These are phyloP conservation scores for Striga hermonthica DNA, from an alignment of 305 asterid genomes.

Conservation along the genomic window DNA sequence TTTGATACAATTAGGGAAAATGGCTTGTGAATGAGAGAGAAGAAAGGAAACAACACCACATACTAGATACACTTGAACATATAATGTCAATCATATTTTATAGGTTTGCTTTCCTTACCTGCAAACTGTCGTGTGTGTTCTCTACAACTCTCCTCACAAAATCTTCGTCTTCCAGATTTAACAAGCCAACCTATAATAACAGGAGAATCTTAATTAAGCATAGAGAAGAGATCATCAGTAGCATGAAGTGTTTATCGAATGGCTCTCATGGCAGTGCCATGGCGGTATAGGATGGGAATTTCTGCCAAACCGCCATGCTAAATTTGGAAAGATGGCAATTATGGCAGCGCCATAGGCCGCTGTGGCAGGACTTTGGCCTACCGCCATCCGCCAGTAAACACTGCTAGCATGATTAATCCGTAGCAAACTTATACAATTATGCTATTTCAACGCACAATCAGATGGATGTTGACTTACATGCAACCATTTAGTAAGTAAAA, in stretches of 20 bases:
- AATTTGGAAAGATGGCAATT: too few species aligned
- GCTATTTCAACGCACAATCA: slow-evolving; percentile 14
- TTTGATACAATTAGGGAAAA: slow-evolving; percentile 4
- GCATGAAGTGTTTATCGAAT: too few species aligned
- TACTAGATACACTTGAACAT: slow-evolving; percentile 1
- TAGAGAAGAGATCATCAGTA: slow-evolving; percentile 13
- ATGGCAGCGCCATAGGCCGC: too few species aligned
- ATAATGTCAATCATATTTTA: slow-evolving; percentile 25
- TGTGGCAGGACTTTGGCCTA: too few species aligned
- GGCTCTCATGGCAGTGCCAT: too few species aligned
- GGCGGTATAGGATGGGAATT: too few species aligned
- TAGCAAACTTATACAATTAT: slow-evolving; percentile 9
- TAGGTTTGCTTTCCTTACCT: slow-evolving; percentile 50
- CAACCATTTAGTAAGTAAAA: slow-evolving; percentile 14
- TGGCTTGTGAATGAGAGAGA: slow-evolving; percentile 1
- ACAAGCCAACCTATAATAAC: slow-evolving; percentile 70
- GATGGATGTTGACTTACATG: slow-evolving; percentile 5
- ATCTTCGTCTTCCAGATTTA: slow-evolving; percentile 93
- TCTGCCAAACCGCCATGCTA: too few species aligned
- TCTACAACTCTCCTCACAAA: slow-evolving; percentile 70
- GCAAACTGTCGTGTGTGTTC: slow-evolving; percentile 60
- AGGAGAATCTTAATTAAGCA: slow-evolving; percentile 27
- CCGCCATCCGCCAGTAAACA: too few species aligned
- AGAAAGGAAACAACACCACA: slow-evolving; percentile 20
- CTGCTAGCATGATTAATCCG: slow-evolving; percentile 8